Evolutionary conservation across 306 rosid species (phyloP).

Genomic region (Begonia peltatifolia): DNA sequence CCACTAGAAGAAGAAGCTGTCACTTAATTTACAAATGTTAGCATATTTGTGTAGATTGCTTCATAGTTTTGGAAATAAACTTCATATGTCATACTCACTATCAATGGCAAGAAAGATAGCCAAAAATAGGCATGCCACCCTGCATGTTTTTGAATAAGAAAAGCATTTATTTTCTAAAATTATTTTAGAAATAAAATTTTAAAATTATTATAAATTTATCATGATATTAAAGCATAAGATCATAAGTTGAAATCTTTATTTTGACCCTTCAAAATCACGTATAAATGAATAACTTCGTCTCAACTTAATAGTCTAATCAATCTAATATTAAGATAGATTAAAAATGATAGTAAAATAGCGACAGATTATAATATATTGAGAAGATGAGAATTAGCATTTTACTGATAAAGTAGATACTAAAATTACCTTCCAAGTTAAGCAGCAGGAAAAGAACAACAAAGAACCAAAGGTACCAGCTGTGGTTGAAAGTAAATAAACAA

Average conservation of each 20-base stretch:
- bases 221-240: too few relatives aligned
- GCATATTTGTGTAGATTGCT: not conserved
- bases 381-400: too few relatives aligned
- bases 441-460: conserved; percentile 85
- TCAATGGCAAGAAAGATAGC: conserved; percentile 75
- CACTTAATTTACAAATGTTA: conserved; percentile 4
- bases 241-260: too few relatives aligned
- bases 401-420: not conserved
- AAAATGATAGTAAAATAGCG: too few relatives aligned
- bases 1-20: conserved; percentile 82
- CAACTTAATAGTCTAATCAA: too few relatives aligned
- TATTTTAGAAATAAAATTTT: not conserved
- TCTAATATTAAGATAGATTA: too few relatives aligned
- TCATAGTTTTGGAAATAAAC: conserved; percentile 8
- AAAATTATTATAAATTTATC: too few relatives aligned
- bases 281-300: too few relatives aligned
- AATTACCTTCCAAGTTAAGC: conserved; percentile 54
- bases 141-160: conserved; percentile 15
- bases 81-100: conserved; percentile 35
- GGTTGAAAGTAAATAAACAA: not conserved
- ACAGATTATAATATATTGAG: too few relatives aligned
- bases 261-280: too few relatives aligned
- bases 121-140: conserved; percentile 96
- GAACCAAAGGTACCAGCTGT: conserved; percentile 87
- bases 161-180: not conserved